A percentile compares a stretch with the other conserved stretches of the same genome.
These are phyloP conservation scores for Sicyos edulis DNA, from an alignment of 306 rosid species.

Conservation along the genomic window DNA sequence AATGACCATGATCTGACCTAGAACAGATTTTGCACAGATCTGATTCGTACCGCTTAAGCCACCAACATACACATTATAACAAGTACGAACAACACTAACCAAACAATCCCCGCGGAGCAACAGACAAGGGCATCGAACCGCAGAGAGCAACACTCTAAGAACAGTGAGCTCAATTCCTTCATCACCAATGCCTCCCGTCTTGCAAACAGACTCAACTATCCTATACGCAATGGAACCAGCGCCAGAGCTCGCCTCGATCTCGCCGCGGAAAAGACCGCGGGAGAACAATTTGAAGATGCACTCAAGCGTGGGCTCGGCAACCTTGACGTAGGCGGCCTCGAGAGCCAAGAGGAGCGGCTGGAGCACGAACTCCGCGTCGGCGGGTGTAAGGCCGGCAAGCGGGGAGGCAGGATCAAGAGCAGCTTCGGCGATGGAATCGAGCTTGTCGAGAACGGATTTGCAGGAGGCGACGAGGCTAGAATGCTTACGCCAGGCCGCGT, in stretches of 20 bases:
- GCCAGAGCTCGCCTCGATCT: conserved; percentile 41
- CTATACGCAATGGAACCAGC: conserved; percentile 34
- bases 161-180: conserved; percentile 75
- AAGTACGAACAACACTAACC: conserved; percentile 76
- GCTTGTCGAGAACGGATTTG: conserved; percentile 85
- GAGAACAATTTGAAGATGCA: conserved; percentile 86
- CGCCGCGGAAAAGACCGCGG: conserved; percentile 66
- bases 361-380: conserved; percentile 68
- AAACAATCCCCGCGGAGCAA: conserved; percentile 76
- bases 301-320: conserved; percentile 91
- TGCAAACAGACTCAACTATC: conserved; percentile 68
- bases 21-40: conserved; percentile 98
- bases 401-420: conserved; percentile 44
- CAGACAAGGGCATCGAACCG: conserved; percentile 68
- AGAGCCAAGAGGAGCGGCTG: conserved; percentile 78
- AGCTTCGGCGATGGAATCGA: conserved; percentile 56
- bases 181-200: conserved; percentile 74
- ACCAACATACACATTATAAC: conserved; percentile 93
- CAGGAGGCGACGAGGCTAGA: conserved; percentile 82
- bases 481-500: conserved; percentile 99
- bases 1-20: conserved; percentile 83
- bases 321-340: conserved; percentile 72
- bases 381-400: conserved; percentile 49
- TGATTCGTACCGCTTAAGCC: conserved; percentile 91
- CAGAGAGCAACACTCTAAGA: conserved; percentile 70